Base-by-base conservation (phyloP, 805 yeast species). In the Lachancea dasiensis region DNA sequence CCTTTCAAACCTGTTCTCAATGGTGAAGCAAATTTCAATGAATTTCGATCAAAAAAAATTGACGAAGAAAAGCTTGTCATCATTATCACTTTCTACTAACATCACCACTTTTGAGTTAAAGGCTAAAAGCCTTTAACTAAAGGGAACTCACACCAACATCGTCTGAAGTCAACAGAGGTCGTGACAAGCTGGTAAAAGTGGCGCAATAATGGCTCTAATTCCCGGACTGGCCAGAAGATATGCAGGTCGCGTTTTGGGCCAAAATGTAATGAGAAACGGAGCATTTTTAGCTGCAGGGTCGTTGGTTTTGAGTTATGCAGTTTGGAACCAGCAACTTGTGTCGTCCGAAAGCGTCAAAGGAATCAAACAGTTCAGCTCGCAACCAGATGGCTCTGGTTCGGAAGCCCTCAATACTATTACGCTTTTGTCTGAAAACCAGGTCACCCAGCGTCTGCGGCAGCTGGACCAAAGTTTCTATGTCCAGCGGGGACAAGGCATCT, bases 401-500 rank as follows among this genome's bases (percentile, higher is more conserved):
- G n/a, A 16, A 28, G 29, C 16, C n/a, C n/a, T 14, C 15, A 27
- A 26, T 28, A 36, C 40, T 14, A 25, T 81, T 2, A 70, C 69
- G 38, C 56, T 81, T 15, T 63, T 82, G 35, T 69, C 70, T 16
- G 87, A 81, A 18, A 81, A 75, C 21, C 89, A 86, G 51, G 87
- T 87, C 7, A 73, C 86, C 32, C 63, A 69, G 21, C 72, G 75
- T 43, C 67, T 89, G 46, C 73, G 89, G 41, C 77, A 78, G 48
- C 68, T 69, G 47, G 95, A 90, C 56, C 92, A 89, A 59, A 78
- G 90, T 45, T 85, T 80, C 52, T 58, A 65, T 23, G 90, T 90
- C 15, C 80, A 83, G 48, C 71, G 96, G 41, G 89, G 90, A 9
- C 80, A 82, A 44, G 97, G 97, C 15, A 90, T 92, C 14, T 59